A percentile compares a stretch with the other conserved stretches of the same genome.
These are phyloP conservation scores for Phytophthora multivora DNA, from an alignment of 352 stramenopile genomes.

Conservation along the genomic window DNA sequence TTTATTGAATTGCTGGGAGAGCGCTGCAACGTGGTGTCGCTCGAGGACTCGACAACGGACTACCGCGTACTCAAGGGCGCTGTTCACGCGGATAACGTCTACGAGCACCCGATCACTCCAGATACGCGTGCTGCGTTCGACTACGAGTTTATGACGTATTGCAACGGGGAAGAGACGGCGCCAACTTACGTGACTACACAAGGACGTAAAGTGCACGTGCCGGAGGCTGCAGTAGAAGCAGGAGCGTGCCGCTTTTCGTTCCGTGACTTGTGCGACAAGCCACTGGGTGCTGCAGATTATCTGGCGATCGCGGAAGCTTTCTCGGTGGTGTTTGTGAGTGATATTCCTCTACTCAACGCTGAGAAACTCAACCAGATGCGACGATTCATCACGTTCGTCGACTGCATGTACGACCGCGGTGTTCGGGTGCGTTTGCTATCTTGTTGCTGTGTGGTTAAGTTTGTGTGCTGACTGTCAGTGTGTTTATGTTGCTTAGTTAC, in stretches of 20 bases:
- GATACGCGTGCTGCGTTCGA: slow-evolving; percentile 63
- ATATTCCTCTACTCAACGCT: slow-evolving; percentile 90
- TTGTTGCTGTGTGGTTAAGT: slow-evolving; percentile 1
- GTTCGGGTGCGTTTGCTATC: slow-evolving; percentile 56
- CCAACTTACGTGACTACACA: slow-evolving; percentile 67
- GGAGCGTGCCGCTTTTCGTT: slow-evolving; percentile 94
- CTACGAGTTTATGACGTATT: slow-evolving; percentile 68
- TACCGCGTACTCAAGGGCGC: slow-evolving; percentile 80
- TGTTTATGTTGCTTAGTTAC: slow-evolving; percentile 44
- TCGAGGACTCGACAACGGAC: slow-evolving; percentile 80
- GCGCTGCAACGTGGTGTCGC: slow-evolving; percentile 85
- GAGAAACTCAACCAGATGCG: slow-evolving; percentile 92
- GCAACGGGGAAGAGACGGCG: slow-evolving; percentile 50
- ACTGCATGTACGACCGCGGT: slow-evolving; percentile 97
- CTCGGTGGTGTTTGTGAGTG: slow-evolving; percentile 89
- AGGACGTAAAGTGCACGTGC: slow-evolving; percentile 66
- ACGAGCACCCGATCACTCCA: slow-evolving; percentile 58
- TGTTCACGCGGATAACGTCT: slow-evolving; percentile 71
- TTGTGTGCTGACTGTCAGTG: slow-evolving; percentile 8
- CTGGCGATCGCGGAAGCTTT: slow-evolving; percentile 90
- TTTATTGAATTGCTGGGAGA: slow-evolving; percentile 95
- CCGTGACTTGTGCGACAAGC: slow-evolving; percentile 94
- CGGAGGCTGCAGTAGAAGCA: slow-evolving; percentile 52
- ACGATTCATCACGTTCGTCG: slow-evolving; percentile 98
- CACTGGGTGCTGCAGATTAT: slow-evolving; percentile 95